Percentiles rank a stretch among this genome's conserved stretches.
These are phyloP conservation scores for Dentipellis sp. DNA, from an alignment of 768 basidiomycete species.

Conservation along the genomic window DNA sequence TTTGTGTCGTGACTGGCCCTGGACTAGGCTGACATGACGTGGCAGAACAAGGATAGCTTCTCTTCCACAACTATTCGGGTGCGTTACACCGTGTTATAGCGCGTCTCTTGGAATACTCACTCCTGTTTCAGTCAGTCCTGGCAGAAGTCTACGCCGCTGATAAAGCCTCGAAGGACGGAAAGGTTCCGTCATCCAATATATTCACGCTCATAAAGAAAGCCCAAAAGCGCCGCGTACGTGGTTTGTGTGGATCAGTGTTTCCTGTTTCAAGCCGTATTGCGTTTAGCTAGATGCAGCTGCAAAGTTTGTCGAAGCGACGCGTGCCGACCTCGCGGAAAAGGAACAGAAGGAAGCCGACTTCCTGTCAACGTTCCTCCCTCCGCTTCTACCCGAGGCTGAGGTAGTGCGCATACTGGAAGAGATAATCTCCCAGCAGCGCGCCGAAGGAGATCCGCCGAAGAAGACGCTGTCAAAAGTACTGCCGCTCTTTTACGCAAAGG, in stretches of 20 bases:
- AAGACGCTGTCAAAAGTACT: constrained; percentile 38
- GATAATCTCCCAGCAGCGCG: constrained; percentile 25
- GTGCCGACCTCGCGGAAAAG: constrained; percentile 56
- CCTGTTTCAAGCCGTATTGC: neutral
- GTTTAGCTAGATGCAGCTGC: constrained; percentile 48
- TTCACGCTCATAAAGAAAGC: constrained; percentile 50
- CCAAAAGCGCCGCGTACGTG: constrained; percentile 45
- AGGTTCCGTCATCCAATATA: constrained; percentile 39
- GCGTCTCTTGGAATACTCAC: neutral
- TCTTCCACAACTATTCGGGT: constrained; percentile 48
- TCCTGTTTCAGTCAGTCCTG: constrained; percentile 45
- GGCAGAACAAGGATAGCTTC: constrained; percentile 45
- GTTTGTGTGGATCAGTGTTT: neutral
- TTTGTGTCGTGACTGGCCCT: neutral
- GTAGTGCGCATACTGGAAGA: constrained; percentile 43
- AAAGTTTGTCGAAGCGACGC: constrained; percentile 46
- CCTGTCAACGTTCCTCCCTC: constrained; percentile 48
- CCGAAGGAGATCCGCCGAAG: constrained; percentile 24
- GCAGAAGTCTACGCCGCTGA: constrained; percentile 63
- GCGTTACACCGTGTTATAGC: neutral
- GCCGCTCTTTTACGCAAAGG: constrained; percentile 52
- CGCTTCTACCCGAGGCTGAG: constrained; percentile 44
- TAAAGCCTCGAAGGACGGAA: constrained; percentile 36
- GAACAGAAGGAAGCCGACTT: constrained; percentile 49
- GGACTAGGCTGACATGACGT: neutral